Conservation (phyloP, 2,329 filamentous ascomycete genomes). For the Elsinoe perseae region DNA sequence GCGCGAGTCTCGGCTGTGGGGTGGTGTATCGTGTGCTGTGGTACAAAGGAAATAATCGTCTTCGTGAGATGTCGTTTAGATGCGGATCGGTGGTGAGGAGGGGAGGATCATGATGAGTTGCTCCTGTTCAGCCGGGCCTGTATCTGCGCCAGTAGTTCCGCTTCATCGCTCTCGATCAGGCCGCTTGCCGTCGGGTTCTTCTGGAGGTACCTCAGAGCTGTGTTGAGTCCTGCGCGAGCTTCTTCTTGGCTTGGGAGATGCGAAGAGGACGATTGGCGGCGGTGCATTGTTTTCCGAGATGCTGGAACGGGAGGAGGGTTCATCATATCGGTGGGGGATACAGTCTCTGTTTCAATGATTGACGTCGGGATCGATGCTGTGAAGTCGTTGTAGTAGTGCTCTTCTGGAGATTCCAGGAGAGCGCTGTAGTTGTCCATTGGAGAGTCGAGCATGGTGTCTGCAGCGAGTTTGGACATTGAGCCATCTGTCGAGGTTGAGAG, state of each 20-base stretch:
- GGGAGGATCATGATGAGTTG: neutral
- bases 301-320: constrained; percentile 40
- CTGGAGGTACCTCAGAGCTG: constrained; percentile 74
- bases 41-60: neutral
- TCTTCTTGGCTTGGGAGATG: constrained; percentile 64
- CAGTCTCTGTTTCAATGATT: constrained; percentile 17
- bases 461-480: constrained; percentile 47
- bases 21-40: neutral
- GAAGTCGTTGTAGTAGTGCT: constrained; percentile 30
- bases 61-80: too few relatives aligned
- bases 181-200: constrained; percentile 51
- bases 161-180: constrained; percentile 70
- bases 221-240: constrained; percentile 70
- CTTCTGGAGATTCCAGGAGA: constrained; percentile 35
- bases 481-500: constrained; percentile 43
- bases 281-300: constrained; percentile 19
- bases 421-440: constrained; percentile 29
- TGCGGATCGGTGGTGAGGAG: too few relatives aligned
- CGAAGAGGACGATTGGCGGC: neutral
- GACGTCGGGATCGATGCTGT: constrained; percentile 20
- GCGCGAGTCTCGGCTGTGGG: neutral
- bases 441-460: constrained; percentile 34
- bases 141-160: constrained; percentile 66
- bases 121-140: neutral
- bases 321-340: constrained; percentile 35